A percentile compares a stretch with the other conserved stretches of the same genome.
Evolutionary conservation across 345 rosid genomes (phyloP).

Genomic region (Pugionium cornutum): DNA sequence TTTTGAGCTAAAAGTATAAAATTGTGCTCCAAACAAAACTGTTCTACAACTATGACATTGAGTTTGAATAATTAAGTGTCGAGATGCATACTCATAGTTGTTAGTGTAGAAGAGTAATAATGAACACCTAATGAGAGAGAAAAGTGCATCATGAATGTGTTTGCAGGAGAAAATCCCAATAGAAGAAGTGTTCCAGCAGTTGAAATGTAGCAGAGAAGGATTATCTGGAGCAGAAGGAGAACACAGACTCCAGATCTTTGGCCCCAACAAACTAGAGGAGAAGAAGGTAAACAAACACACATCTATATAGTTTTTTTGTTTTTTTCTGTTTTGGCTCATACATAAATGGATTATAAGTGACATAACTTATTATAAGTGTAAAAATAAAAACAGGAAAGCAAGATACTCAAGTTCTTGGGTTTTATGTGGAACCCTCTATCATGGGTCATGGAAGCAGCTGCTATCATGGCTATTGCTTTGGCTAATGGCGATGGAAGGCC

Average conservation of each 20-base stretch:
- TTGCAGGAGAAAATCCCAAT: slow-evolving; percentile 76
- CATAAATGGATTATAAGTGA: slow-evolving; percentile 5
- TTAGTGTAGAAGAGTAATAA: too few relatives aligned
- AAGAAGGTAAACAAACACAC: slow-evolving; percentile 49
- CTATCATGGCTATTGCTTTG: slow-evolving; percentile 81
- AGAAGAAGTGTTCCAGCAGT: slow-evolving; percentile 85
- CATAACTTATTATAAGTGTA: background rate
- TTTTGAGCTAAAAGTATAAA: too few relatives aligned
- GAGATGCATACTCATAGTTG: too few relatives aligned
- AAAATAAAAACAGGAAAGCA: slow-evolving; percentile 59
- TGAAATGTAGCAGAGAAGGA: slow-evolving; percentile 79
- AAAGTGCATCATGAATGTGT: background rate
- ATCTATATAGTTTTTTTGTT: background rate
- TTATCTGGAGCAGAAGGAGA: slow-evolving; percentile 61
- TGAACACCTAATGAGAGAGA: background rate
- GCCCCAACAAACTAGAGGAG: slow-evolving; percentile 93
- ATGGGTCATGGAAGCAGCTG: slow-evolving; percentile 94
- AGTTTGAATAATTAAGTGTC: too few relatives aligned
- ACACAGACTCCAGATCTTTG: slow-evolving; percentile 75
- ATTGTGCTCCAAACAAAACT: background rate
- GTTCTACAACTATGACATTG: too few relatives aligned
- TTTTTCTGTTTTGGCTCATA: too few relatives aligned
- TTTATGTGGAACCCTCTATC: slow-evolving; percentile 95
- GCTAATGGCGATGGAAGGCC: slow-evolving; percentile 75
- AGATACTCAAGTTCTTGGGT: slow-evolving; percentile 74